Evolutionary conservation across 768 basidiomycete species (phyloP).

Genomic region (Sistotremastrum suecicum): DNA sequence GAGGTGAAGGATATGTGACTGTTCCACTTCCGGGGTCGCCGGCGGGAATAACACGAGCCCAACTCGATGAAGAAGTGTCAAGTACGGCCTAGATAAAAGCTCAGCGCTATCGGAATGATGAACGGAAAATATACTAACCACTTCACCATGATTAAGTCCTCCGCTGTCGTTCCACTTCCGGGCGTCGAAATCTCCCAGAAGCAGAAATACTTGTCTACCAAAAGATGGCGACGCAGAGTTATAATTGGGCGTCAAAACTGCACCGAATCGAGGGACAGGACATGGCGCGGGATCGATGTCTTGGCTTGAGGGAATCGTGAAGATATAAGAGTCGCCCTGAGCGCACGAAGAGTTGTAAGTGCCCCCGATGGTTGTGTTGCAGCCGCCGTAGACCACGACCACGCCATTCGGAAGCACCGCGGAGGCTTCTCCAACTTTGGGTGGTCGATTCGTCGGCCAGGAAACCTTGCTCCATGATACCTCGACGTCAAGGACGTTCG

Average conservation of each 20-base stretch:
- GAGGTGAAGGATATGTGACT: conserved; percentile 44
- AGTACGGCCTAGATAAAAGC: conserved; percentile 37
- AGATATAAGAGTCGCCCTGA: conserved; percentile 41
- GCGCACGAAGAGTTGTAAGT: conserved; percentile 36
- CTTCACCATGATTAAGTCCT: conserved; percentile 52
- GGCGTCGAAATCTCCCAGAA: conserved; percentile 53
- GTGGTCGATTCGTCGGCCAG: conserved; percentile 23
- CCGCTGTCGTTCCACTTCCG: conserved; percentile 54
- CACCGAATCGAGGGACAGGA: conserved; percentile 36
- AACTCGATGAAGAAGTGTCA: conserved; percentile 43
- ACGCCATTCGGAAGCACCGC: conserved; percentile 35
- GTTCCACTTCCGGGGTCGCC: conserved; percentile 50
- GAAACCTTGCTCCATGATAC: conserved; percentile 47
- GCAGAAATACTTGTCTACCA: conserved; percentile 47
- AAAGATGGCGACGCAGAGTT: conserved; percentile 44
- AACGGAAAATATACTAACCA: conserved; percentile 30
- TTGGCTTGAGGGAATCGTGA: conserved; percentile 26
- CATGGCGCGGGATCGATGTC: conserved; percentile 33
- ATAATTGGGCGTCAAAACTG: conserved; percentile 46
- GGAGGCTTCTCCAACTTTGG: conserved; percentile 38
- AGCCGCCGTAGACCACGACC: conserved; percentile 49
- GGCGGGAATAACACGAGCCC: conserved; percentile 62
- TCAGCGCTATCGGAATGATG: neutral
- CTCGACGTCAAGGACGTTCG: conserved; percentile 39
- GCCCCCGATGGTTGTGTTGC: conserved; percentile 25